Base-by-base conservation (phyloP, 768 basidiomycete species). In the Russula dissimulans region DNA sequence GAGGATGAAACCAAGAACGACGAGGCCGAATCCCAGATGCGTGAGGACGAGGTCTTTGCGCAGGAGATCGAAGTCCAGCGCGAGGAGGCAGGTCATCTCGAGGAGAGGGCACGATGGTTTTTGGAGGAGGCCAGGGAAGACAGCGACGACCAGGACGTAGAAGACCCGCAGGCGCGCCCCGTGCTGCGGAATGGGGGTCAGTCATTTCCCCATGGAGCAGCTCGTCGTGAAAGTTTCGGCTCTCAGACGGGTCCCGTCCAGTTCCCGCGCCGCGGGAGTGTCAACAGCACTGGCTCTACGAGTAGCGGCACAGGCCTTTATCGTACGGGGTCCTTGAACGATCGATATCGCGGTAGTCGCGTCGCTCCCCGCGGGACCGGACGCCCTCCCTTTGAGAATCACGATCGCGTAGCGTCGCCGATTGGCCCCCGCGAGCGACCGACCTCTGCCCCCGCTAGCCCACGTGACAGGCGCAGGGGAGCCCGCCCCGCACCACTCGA, bases 231-330 rank as follows among this genome's bases (percentile, higher is more conserved):
- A 43, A 63, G 58, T 34, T 49, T 38, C 8, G 50, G 49, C 17
- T 43, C 59, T 18, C 59, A 52, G 26, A 31, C 45, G 22, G 18
- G 22, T 72, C 43, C 69, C 58, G 11, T 84, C 53, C 45, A 82
- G 74, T 60, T 18, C 68, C 69, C 60, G 75, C 76, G 1, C 74
- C 75, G 41, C 22, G 48, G 60, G 7, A 57, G 60, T 42, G 43
- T 62, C 32, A 62, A 59, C 38, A 58, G 61, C 34, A 46, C 44
- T 4, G 60, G 54, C 42, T 61, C 54, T 15, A 18, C 36, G 10
- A 38, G 50, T 11, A 62, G 51, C 7, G 44, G 55, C 39, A 46
- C 39, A 26, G 61, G 61, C 32, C 61, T 78, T 56, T 42, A 51
- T 51, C 60, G 54, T 22, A 42, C 54, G 7, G 54, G 47, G 11